Conservation (phyloP, 306 rosid genomes). For the Trichosanthes truncata region DNA sequence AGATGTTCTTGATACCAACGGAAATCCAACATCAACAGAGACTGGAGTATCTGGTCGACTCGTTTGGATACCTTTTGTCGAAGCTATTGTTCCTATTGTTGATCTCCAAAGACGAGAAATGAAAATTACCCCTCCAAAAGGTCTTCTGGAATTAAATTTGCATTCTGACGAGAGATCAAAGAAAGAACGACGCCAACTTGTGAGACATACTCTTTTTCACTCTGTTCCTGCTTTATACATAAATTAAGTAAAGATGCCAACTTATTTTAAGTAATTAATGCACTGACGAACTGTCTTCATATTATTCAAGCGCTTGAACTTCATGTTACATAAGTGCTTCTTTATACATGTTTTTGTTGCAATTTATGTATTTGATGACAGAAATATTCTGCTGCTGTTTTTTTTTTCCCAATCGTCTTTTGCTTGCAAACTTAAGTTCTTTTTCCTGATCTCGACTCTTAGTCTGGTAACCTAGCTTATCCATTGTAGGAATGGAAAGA, state of each 20-base stretch:
- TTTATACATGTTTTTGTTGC: background rate
- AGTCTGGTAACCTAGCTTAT: constrained; percentile 5
- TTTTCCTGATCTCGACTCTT: background rate
- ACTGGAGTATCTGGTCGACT: constrained; percentile 44
- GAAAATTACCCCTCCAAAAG: constrained; percentile 86
- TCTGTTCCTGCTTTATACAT: constrained; percentile 20
- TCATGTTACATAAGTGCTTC: background rate
- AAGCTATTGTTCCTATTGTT: constrained; percentile 90
- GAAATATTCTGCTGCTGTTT: background rate
- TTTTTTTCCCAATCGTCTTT: background rate
- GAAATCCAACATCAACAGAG: constrained; percentile 45
- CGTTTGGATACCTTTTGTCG: constrained; percentile 86
- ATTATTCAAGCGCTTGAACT: background rate
- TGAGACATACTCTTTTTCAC: constrained; percentile 58
- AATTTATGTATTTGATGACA: background rate
- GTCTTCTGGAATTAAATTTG: constrained; percentile 81
- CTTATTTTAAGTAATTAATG: background rate
- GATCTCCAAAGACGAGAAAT: constrained; percentile 57
- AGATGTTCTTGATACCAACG: constrained; percentile 40
- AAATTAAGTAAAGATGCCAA: background rate
- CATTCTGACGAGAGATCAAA: constrained; percentile 73
- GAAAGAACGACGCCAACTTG: constrained; percentile 94
- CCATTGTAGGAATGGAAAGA: constrained; percentile 90
- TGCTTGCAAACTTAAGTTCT: background rate
- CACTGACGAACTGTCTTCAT: background rate